These are phyloP conservation scores for Crithidia sp. DNA, from an alignment of 208 protist genomes.

Conservation along the genomic window DNA sequence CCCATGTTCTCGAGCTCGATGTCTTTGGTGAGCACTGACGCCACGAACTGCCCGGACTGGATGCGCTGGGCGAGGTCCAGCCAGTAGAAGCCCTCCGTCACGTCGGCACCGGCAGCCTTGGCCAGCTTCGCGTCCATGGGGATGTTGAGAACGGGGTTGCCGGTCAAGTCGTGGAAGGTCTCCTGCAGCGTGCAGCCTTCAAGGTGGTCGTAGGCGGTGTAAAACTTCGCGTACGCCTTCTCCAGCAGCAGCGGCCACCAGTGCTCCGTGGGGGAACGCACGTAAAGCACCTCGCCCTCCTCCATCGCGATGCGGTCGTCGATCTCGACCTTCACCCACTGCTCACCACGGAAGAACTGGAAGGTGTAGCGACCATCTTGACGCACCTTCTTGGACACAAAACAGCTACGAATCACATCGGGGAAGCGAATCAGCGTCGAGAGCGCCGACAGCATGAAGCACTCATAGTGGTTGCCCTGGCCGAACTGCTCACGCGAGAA, in stretches of 20 bases:
- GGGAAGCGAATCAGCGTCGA: slow-evolving; percentile 71
- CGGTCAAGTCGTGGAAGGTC: slow-evolving; percentile 81
- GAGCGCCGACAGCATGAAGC: slow-evolving; percentile 79
- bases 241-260: slow-evolving; percentile 89
- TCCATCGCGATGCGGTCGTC: slow-evolving; percentile 72
- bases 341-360: slow-evolving; percentile 68
- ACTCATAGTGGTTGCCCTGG: slow-evolving; percentile 86
- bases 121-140: slow-evolving; percentile 66
- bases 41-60: slow-evolving; percentile 53
- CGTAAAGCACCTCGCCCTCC: slow-evolving; percentile 60
- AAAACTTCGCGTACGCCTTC: slow-evolving; percentile 93
- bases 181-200: slow-evolving; percentile 79
- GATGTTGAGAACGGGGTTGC: slow-evolving; percentile 75
- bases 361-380: slow-evolving; percentile 87
- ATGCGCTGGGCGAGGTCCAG: slow-evolving; percentile 44
- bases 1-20: slow-evolving; percentile 41
- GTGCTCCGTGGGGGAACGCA: slow-evolving; percentile 69
- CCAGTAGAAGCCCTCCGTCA: slow-evolving; percentile 53
- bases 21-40: slow-evolving; percentile 47
- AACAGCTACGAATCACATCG: slow-evolving; percentile 80
- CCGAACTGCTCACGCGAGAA: slow-evolving; percentile 75
- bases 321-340: slow-evolving; percentile 85
- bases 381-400: slow-evolving; percentile 77
- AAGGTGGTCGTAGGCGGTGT: slow-evolving; percentile 73
- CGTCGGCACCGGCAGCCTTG: slow-evolving; percentile 54